Conservation (phyloP, 2,329 filamentous ascomycete species). For the Paramyrothecium roridum region DNA sequence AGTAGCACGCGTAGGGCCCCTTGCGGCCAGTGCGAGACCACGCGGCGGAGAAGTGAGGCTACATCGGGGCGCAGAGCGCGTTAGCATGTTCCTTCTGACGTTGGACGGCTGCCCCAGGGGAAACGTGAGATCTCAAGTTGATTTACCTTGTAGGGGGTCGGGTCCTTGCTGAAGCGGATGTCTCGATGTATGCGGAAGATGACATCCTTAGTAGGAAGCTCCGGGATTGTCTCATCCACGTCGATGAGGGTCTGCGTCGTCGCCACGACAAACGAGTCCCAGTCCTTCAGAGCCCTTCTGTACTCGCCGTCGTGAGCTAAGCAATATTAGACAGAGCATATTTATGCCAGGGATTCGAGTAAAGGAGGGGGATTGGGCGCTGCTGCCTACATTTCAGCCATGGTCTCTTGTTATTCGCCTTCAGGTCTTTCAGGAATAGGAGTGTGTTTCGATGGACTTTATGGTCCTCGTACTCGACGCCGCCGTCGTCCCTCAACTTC, state of each 20-base stretch:
- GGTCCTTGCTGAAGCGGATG: conserved; percentile 78
- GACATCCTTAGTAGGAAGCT: conserved; percentile 81
- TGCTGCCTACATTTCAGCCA: conserved; percentile 54
- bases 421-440: conserved; percentile 55
- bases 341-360: background rate
- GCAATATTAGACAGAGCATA: background rate
- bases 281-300: conserved; percentile 74
- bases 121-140: conserved; percentile 2
- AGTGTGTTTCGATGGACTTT: conserved; percentile 56
- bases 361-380: background rate
- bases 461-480: conserved; percentile 45
- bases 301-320: conserved; percentile 78
- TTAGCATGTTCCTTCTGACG: too few species aligned
- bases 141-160: conserved; percentile 79
- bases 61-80: background rate
- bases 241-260: conserved; percentile 69
- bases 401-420: conserved; percentile 53
- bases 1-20: conserved; percentile 84
- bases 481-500: conserved; percentile 28
- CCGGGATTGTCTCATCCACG: conserved; percentile 78
- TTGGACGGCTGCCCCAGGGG: conserved; percentile 15
- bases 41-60: conserved; percentile 80
- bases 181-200: conserved; percentile 88
- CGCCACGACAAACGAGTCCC: conserved; percentile 72
- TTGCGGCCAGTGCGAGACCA: conserved; percentile 88